Percentiles rank a stretch among this genome's conserved stretches.
Conservation (phyloP, 768 basidiomycete species). For the Termitomyces eurrhizus region DNA sequence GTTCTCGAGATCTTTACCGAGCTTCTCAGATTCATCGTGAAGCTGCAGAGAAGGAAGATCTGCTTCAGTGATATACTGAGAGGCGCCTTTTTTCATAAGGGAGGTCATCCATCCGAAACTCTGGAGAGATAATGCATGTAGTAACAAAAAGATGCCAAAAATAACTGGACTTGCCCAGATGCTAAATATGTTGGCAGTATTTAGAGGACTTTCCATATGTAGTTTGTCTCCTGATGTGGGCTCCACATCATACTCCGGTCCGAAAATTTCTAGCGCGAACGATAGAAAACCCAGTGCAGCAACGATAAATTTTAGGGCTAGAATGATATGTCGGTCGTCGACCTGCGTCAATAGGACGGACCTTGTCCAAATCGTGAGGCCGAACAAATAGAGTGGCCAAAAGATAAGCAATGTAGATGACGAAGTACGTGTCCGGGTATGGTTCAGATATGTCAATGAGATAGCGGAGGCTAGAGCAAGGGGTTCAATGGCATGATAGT, state of each 20-base stretch:
- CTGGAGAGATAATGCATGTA: constrained; percentile 23
- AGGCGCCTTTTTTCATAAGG: constrained; percentile 66
- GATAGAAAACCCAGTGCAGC: constrained; percentile 45
- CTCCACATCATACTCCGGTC: constrained; percentile 50
- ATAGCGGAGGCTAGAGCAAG: constrained; percentile 45
- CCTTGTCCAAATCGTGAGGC: constrained; percentile 53
- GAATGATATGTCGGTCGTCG: constrained; percentile 29
- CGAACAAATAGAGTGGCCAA: constrained; percentile 66
- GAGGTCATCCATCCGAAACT: constrained; percentile 87
- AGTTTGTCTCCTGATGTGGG: constrained; percentile 27
- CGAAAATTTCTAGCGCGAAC: constrained; percentile 65
- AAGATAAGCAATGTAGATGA: constrained; percentile 75
- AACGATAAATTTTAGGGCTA: constrained; percentile 42
- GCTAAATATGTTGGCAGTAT: constrained; percentile 80
- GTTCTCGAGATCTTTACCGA: constrained; percentile 56
- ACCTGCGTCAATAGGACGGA: constrained; percentile 38
- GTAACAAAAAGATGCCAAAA: not conserved
- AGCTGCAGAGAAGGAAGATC: constrained; percentile 77
- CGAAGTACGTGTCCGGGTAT: constrained; percentile 65
- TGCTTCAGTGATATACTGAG: constrained; percentile 70
- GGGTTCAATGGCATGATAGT: constrained; percentile 56
- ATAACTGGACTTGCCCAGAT: constrained; percentile 44
- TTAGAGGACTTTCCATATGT: constrained; percentile 59
- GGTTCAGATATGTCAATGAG: constrained; percentile 60
- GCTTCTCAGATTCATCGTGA: constrained; percentile 63